Base-by-base conservation (phyloP, 108 stramenopile genomes). In the Cyclostephanos invisitatus region DNA sequence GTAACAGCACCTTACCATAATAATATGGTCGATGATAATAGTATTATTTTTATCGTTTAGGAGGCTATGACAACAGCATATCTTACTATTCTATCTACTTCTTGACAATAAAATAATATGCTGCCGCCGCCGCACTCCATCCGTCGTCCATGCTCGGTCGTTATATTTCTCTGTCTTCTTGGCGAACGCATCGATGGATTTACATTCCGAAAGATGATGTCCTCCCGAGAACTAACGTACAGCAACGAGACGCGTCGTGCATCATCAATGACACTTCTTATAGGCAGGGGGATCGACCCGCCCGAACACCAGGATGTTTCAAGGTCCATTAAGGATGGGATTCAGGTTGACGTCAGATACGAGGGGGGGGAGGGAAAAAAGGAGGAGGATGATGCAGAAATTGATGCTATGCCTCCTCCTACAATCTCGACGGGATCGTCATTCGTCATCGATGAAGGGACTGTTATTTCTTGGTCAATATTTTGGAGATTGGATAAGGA, bases 231-330 rank as follows among this genome's bases (percentile, higher is more conserved):
- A 54, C 24, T 27, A 15, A 1, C 25, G 7, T 24, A 27, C 22
- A 54, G 25, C 25, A 4, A 54, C 25, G 53, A 8, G 53, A 54
- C 14, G 22, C 22, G 27, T 15, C 7, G 53, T 32, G 27, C 56
- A 57, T 4, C 55, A 25, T 25, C 56, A 27, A 28, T 27, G 27
- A 32, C 27, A 57, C 56, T 57, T 0, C 29, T 57, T 11, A 29
- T 57, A 57, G 27, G 24, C 15, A 57, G 29, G 27, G 56, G 56
- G 10, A 57, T 57, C 17, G 56, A 57, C 28, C 53, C 53, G 10
- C 25, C 22, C 8, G 27, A 54, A 54, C 53, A 24, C 10, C 20
- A 20, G 25, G 27, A 54, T 11, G 29, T 32, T 35, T 17, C 56
- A 27, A 32, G 29, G 17, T 57, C 27, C 28, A 20, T 57, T 27